Evolutionary conservation across 1,284 basidiomycete species (phyloP).

Genomic region (Phellinidium pouzarii): DNA sequence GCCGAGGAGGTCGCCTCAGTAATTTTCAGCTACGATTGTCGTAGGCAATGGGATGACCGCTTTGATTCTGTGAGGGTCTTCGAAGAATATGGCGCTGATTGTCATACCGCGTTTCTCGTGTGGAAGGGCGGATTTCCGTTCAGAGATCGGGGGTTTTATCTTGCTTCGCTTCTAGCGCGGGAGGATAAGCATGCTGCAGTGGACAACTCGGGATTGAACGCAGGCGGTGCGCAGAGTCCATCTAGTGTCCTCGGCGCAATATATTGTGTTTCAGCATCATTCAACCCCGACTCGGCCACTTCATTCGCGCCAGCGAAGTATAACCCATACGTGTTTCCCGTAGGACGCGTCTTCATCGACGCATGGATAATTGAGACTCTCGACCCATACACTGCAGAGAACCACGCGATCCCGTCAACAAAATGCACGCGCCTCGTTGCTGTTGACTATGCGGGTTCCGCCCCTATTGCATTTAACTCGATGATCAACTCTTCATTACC

Average conservation of each 20-base stretch:
- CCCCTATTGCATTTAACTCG: conserved; percentile 84
- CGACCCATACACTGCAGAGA: conserved; percentile 94
- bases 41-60: conserved; percentile 81
- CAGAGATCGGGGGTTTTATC: conserved; percentile 81
- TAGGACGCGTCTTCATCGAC: conserved; percentile 83
- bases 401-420: conserved; percentile 92
- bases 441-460: conserved; percentile 83
- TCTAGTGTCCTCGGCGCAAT: conserved; percentile 47
- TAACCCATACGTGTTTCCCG: conserved; percentile 70
- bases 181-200: conserved; percentile 24
- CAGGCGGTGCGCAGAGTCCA: conserved; percentile 27
- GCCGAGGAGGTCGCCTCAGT: conserved; percentile 85
- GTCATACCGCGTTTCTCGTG: conserved; percentile 62
- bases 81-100: conserved; percentile 77
- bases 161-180: conserved; percentile 70
- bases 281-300: conserved; percentile 55
- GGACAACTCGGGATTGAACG: conserved; percentile 19
- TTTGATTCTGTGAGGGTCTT: conserved; percentile 67
- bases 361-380: conserved; percentile 97
- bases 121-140: conserved; percentile 85
- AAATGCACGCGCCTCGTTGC: conserved; percentile 84
- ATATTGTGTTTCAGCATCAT: conserved; percentile 73
- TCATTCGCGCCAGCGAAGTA: conserved; percentile 62
- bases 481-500: conserved; percentile 79
- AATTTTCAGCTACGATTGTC: conserved; percentile 63